A percentile compares a stretch with the other conserved stretches of the same genome.
phyloP scores from a whole-genome alignment of 2,329 filamentous ascomycete genomes.

The Trichoderma lentiforme region DNA sequence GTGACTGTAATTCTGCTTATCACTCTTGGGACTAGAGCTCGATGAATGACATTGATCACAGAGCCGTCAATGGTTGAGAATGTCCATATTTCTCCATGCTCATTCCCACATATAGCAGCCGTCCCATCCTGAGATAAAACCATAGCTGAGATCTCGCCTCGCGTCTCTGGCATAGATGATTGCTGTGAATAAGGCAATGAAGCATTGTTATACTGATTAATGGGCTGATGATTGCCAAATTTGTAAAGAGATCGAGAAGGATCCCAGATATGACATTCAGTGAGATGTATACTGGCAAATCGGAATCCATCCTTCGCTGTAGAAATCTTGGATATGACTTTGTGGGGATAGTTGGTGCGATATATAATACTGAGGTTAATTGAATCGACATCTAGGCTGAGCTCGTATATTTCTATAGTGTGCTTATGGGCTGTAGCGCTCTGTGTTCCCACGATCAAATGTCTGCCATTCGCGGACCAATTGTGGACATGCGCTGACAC shows the following conservation, averaged over 20 bases:
- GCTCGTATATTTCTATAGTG: neutral
- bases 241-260: neutral
- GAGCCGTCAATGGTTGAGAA: neutral
- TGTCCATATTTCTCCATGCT: neutral
- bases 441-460: neutral
- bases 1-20: neutral
- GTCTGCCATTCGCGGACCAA: constrained; percentile 5
- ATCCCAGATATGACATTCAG: constrained; percentile 9
- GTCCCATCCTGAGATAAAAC: neutral
- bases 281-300: neutral
- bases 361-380: neutral
- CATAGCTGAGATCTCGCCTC: neutral
- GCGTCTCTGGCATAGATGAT: neutral
- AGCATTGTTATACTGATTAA: neutral
- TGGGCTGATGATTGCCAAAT: neutral
- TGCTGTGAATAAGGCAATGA: neutral
- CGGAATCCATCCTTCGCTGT: neutral
- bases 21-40: neutral
- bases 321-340: neutral
- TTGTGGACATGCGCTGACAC: neutral
- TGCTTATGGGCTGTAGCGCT: neutral
- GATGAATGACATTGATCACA: neutral
- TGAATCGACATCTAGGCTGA: neutral
- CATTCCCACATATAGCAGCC: neutral
- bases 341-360: neutral